These are phyloP conservation scores for Pterocarpus macrocarpus DNA, from an alignment of 306 rosid genomes.

Conservation along the genomic window DNA sequence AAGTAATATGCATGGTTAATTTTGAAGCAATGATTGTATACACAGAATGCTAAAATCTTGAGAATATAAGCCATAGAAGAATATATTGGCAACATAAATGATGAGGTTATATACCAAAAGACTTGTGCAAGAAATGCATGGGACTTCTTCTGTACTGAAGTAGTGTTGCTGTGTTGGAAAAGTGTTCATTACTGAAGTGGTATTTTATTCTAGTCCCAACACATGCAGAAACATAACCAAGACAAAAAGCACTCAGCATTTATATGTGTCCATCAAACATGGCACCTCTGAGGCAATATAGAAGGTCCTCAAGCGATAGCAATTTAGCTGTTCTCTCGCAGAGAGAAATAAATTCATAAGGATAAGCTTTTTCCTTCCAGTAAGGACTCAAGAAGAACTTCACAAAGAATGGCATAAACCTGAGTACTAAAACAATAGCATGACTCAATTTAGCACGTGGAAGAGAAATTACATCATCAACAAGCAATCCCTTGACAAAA, in stretches of 20 bases:
- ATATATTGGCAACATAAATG: slow-evolving; percentile 22
- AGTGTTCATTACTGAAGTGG: neutral
- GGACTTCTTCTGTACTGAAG: slow-evolving; percentile 8
- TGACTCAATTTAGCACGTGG: slow-evolving; percentile 32
- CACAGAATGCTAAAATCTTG: slow-evolving; percentile 44
- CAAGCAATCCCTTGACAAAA: slow-evolving; percentile 95
- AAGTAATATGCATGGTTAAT: slow-evolving; percentile 46
- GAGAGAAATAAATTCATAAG: slow-evolving; percentile 5
- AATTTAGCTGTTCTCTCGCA: slow-evolving; percentile 1
- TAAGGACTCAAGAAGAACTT: slow-evolving; percentile 35
- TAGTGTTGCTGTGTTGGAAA: neutral
- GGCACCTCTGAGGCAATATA: slow-evolving; percentile 16
- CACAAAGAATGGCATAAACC: slow-evolving; percentile 21
- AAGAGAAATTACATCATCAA: slow-evolving; percentile 80
- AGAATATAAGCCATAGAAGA: slow-evolving; percentile 20
- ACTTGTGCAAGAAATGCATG: slow-evolving; percentile 31
- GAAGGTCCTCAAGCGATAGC: slow-evolving; percentile 31
- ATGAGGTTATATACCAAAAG: slow-evolving; percentile 21
- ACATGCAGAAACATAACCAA: slow-evolving; percentile 31
- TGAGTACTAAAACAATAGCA: slow-evolving; percentile 32
- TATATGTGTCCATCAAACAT: slow-evolving; percentile 12
- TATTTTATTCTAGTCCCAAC: slow-evolving; percentile 28
- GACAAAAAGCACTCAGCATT: neutral
- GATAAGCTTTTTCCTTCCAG: slow-evolving; percentile 36
- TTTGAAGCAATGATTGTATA: slow-evolving; percentile 27